Evolutionary conservation across 2,329 filamentous ascomycete genomes (phyloP).

Genomic region (Colletotrichum sp.): DNA sequence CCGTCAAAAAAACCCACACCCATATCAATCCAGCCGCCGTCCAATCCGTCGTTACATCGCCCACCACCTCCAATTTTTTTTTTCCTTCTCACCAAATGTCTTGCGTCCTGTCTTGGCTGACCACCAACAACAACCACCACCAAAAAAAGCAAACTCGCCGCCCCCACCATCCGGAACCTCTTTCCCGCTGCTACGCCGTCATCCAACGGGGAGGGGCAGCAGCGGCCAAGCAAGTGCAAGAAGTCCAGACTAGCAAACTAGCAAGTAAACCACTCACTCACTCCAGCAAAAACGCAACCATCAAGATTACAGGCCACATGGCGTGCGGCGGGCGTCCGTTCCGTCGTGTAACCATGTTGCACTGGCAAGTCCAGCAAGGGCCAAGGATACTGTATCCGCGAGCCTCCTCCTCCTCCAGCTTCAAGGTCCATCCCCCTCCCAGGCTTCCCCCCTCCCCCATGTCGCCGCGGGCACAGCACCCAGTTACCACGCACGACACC

Average conservation of each 20-base stretch:
- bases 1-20: background rate
- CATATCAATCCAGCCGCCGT: background rate
- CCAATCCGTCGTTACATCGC: background rate
- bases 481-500: background rate
- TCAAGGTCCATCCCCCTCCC: background rate
- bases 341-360: background rate
- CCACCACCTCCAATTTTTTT: background rate
- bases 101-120: background rate
- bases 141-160: background rate
- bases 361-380: background rate
- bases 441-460: background rate
- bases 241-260: background rate
- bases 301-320: background rate
- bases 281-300: background rate
- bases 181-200: background rate
- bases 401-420: background rate
- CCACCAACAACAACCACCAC: background rate
- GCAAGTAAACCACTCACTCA: background rate
- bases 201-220: background rate
- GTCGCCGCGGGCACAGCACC: background rate
- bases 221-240: background rate
- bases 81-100: background rate
- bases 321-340: background rate
- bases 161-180: background rate
- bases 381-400: background rate